Evolutionary conservation across 179 eudicot species (phyloP), one percentile per base, ranked within the genome.

Genomic region (Patellifolia procumbens): DNA sequence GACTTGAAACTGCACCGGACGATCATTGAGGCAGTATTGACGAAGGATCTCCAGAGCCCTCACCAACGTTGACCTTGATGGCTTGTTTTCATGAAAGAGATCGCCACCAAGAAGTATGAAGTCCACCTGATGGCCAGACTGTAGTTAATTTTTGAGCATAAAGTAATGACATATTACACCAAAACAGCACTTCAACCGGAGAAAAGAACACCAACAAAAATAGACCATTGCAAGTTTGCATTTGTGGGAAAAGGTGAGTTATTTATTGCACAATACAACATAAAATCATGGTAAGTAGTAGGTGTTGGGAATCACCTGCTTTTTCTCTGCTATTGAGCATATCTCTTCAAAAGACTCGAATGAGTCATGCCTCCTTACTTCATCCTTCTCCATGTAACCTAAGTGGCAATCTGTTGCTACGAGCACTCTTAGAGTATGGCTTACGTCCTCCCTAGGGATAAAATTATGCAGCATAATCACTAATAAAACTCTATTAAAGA

Each of bases 61-160:
- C 85, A 96, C 99, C 81, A 96, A 81, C 51, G 99, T 93, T 75
- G 94, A 79, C 81, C 99, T 87, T 68, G 99, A 91, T 15, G 99
- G 99, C 86, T 93, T 96, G 81, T 96, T 96, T 86, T 96, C 99
- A 29, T 96, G 99, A 82, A 96, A 96, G 72, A 96, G 98, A 83
- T 96, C 99, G 46, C 99, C 99, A 65, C 99, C 99, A 75, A 96
- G 98, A 71, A 96, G 99, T 82, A 96, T 79, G 65, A 93, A 91
- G 74, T 96, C 98, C 83, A 91, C 99, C 99, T 96, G 83, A 26
- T 70, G 28, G 63, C 52, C 62, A 66, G 3, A 58, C 46, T 13
- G 65, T 28, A 8, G 66, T 32, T 46, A 43, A 3, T 32, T 28
- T 9, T 52, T 26, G 43, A 45, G 20, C 28, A 49, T 46, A 26